Evolutionary conservation across 2,329 filamentous ascomycete genomes (phyloP), one percentile per base, ranked within the genome.

Genomic region (Clarireedia sp.): DNA sequence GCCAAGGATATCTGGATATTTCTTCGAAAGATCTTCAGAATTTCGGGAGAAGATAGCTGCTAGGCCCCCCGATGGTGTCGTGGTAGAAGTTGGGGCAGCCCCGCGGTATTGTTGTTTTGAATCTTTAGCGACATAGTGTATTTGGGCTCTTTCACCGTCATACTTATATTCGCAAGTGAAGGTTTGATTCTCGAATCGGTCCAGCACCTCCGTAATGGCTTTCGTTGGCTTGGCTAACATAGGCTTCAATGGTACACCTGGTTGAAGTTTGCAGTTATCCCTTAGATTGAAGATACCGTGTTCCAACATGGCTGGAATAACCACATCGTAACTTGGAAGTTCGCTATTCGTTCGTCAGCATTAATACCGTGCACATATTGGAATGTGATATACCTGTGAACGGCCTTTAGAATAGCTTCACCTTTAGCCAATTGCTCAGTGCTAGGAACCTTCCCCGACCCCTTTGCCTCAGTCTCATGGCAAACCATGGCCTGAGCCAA

Each of bases 151-250:
- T 72, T 99, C 94, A 48, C 94, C 94, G 66, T 99, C 94, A 67
- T 99, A 99, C 71, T 99, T 99, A 78, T 95, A 99, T 70, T 99
- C 94, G 73, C 94, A 99, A 1, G 94, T 97, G 67, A 99, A 99
- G 24, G 86, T 87, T 68, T 96, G 94, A 60, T 88, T 85, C 69
- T 97, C 94, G 62, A 99, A 99, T 5, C 94, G 88, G 71, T 99
- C 92, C 10, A 99, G 79, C 0, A 99, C 94, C 72, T 99, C 94
- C 0, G 91, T 96, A 65, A 99, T 96, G 5, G 94, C 91, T 71
- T 99, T 99, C 9, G 94, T 99, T 3, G 94, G 94, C 67, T 97
- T 97, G 19, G 94, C 94, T 74, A 99, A 79, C 94, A 99, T 99
- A 64, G 94, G 94, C 72, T 99, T 99, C 57, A 99, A 77, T 0